A percentile compares a stretch with the other conserved stretches of the same genome.
Conservation (phyloP, 2,329 filamentous ascomycete genomes). For the Alternaria longipes region DNA sequence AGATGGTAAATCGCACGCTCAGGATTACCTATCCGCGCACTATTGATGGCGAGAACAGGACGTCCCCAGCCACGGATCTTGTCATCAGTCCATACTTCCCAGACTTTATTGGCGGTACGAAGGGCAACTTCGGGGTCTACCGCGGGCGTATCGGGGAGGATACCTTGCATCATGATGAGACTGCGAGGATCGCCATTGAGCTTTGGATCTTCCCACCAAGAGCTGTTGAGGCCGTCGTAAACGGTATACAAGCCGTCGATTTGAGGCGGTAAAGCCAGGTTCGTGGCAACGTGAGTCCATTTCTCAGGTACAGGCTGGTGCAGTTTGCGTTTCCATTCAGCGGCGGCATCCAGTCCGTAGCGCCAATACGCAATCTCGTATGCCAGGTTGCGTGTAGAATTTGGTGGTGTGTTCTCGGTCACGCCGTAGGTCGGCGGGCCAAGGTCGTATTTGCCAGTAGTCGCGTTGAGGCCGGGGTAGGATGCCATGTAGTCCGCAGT, state of each 20-base stretch:
- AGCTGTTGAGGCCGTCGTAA: conserved; percentile 59
- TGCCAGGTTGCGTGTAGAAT: conserved; percentile 64
- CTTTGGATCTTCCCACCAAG: conserved; percentile 38
- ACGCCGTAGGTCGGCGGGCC: conserved; percentile 60
- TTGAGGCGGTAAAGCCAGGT: conserved; percentile 63
- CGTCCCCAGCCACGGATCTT: conserved; percentile 43
- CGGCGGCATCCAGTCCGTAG: conserved; percentile 65
- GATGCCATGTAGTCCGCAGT: conserved; percentile 68
- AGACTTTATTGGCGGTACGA: conserved; percentile 37
- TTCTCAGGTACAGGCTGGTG: conserved; percentile 51
- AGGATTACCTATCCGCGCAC: conserved; percentile 36
- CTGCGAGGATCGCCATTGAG: conserved; percentile 38
- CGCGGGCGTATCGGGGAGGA: conserved; percentile 35
- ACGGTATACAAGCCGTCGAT: conserved; percentile 61
- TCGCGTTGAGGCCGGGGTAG: conserved; percentile 62
- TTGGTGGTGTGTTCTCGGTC: conserved; percentile 63
- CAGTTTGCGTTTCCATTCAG: conserved; percentile 62
- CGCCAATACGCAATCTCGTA: conserved; percentile 69
- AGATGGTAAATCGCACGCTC: conserved; percentile 49
- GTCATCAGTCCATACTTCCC: conserved; percentile 42
- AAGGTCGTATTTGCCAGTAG: conserved; percentile 62
- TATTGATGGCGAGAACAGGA: conserved; percentile 43
- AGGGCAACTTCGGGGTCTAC: conserved; percentile 35
- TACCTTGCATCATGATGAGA: conserved; percentile 41
- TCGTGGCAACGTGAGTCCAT: conserved; percentile 62